A percentile compares a stretch with the other conserved stretches of the same genome.
Conservation (phyloP, 305 asterid species). For the Plantago coronopus region DNA sequence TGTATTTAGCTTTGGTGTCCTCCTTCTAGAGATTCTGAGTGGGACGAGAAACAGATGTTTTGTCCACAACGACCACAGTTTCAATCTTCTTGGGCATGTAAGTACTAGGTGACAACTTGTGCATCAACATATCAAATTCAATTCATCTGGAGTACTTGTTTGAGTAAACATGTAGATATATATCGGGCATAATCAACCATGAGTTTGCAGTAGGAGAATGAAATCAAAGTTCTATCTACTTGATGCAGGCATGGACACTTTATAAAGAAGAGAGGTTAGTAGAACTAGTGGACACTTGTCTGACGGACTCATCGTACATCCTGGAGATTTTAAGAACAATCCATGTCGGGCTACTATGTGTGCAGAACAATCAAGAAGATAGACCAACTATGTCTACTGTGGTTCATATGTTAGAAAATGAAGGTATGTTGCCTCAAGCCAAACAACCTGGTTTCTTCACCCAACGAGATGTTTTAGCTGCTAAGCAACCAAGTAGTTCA, state of each 20-base stretch:
- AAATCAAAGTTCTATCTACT: no score
- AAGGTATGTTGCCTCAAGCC: conserved; percentile 15
- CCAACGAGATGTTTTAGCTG: conserved; percentile 2
- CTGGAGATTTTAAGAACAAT: conserved; percentile 28
- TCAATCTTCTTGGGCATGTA: conserved; percentile 36
- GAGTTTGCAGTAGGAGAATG: not conserved
- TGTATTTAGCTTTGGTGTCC: conserved; percentile 34
- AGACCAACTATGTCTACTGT: conserved; percentile 37
- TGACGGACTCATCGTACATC: conserved; percentile 7
- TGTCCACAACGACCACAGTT: conserved; percentile 16
- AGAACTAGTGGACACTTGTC: conserved; percentile 28
- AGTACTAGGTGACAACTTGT: no score
- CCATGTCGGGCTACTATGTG: conserved; percentile 41
- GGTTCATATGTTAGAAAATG: conserved; percentile 21
- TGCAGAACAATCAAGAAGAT: conserved; percentile 42
- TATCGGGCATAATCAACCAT: no score
- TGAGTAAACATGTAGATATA: no score
- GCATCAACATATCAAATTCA: no score
- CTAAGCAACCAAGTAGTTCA: not conserved
- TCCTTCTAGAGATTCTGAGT: conserved; percentile 31
- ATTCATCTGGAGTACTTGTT: conserved; percentile 5
- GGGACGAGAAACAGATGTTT: conserved; percentile 39
- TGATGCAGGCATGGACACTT: conserved; percentile 42
- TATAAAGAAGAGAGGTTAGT: conserved; percentile 31
- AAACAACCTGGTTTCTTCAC: conserved; percentile 25